Evolutionary conservation across 345 rosid genomes (phyloP).

Genomic region (Gynandropsis gynandra): DNA sequence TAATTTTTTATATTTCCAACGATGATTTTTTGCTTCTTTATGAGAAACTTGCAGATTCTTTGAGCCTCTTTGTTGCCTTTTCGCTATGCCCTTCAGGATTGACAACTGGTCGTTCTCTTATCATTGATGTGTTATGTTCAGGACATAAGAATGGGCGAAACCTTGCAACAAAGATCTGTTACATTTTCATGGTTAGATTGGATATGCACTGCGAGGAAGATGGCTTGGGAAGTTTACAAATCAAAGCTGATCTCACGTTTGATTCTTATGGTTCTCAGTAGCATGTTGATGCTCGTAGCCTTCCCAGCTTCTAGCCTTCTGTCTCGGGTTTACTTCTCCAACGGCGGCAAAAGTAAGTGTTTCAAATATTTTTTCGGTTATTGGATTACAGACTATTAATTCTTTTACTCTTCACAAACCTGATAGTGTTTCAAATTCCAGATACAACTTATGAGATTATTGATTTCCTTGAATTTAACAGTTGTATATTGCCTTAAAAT

Average conservation of each 20-base stretch:
- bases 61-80: not conserved
- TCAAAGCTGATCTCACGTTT: slow-evolving; percentile 66
- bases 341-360: slow-evolving; percentile 87
- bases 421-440: too few species aligned
- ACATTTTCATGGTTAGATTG: slow-evolving; percentile 27
- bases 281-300: slow-evolving; percentile 54
- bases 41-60: too few species aligned
- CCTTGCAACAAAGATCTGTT: slow-evolving; percentile 15
- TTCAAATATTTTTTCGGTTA: too few species aligned
- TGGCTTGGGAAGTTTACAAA: slow-evolving; percentile 39
- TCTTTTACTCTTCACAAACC: too few species aligned
- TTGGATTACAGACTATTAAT: too few species aligned
- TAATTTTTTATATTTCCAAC: too few species aligned
- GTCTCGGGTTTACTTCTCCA: slow-evolving; percentile 60
- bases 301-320: slow-evolving; percentile 78
- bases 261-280: slow-evolving; percentile 54
- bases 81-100: not conserved
- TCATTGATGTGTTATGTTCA: slow-evolving; percentile 3
- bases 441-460: too few species aligned
- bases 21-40: too few species aligned
- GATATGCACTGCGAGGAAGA: slow-evolving; percentile 26
- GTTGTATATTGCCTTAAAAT: too few species aligned
- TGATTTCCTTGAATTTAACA: too few species aligned
- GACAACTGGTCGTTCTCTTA: not conserved
- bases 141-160: slow-evolving; percentile 24